Evolutionary conservation across 768 basidiomycete genomes (phyloP).

Genomic region (Suillus bovinus): DNA sequence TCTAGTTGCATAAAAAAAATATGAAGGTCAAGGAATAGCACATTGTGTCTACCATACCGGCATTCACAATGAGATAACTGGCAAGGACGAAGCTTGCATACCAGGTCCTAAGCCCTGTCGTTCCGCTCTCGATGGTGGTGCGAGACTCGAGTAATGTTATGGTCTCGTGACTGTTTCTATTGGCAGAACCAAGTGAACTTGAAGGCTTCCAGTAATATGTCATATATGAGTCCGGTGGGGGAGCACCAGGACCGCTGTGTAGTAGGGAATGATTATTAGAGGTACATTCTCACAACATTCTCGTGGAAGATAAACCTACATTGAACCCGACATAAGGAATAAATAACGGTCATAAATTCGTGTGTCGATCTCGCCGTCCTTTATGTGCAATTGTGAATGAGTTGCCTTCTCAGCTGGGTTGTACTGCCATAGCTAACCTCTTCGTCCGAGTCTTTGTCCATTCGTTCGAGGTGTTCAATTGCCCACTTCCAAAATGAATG

Average conservation of each 20-base stretch:
- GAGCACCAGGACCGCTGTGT: slow-evolving; percentile 25
- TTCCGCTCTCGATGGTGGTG: slow-evolving; percentile 71
- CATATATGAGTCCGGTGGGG: slow-evolving; percentile 49
- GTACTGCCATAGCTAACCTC: slow-evolving; percentile 43
- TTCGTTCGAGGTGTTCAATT: slow-evolving; percentile 52
- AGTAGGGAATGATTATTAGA: slow-evolving; percentile 1
- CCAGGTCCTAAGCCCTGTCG: slow-evolving; percentile 83
- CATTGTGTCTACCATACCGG: slow-evolving; percentile 41
- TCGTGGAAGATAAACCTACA: slow-evolving; percentile 14
- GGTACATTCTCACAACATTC: neutral
- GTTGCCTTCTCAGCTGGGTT: too few species aligned
- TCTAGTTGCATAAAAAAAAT: slow-evolving; percentile 30
- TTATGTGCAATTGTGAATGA: slow-evolving; percentile 15
- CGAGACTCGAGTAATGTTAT: slow-evolving; percentile 73
- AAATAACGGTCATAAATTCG: slow-evolving; percentile 66
- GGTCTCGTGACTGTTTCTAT: slow-evolving; percentile 33
- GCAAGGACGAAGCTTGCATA: slow-evolving; percentile 66
- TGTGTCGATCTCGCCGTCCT: slow-evolving; percentile 65
- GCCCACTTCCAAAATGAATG: slow-evolving; percentile 74
- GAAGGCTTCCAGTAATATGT: slow-evolving; percentile 62
- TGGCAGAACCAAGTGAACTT: neutral
- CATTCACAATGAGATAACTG: slow-evolving; percentile 55
- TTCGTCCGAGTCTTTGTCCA: slow-evolving; percentile 26
- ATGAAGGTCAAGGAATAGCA: neutral
- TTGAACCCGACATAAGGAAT: slow-evolving; percentile 40